Percentiles rank a stretch among this genome's conserved stretches.
Evolutionary conservation across 495 filamentous ascomycete species (phyloP).

Genomic region (Amphirosellinia nigrospora): DNA sequence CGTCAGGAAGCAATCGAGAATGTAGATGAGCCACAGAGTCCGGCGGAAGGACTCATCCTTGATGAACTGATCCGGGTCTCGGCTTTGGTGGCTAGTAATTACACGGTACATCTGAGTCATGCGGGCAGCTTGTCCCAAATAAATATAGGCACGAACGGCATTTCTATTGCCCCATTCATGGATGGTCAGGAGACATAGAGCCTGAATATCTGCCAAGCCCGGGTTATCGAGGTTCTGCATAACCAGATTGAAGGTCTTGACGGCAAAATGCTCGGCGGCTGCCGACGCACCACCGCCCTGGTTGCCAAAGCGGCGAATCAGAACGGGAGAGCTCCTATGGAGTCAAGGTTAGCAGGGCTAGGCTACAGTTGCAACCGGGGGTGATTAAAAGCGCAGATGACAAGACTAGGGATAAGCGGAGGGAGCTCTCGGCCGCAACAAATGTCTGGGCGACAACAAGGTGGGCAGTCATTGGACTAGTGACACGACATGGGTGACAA

Average conservation of each 20-base stretch:
- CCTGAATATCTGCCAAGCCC: slow-evolving; percentile 58
- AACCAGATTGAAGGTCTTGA: slow-evolving; percentile 53
- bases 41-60: slow-evolving; percentile 59
- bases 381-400: slow-evolving; percentile 10
- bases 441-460: slow-evolving; percentile 18
- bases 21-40: slow-evolving; percentile 59
- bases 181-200: slow-evolving; percentile 56
- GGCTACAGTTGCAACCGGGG: slow-evolving; percentile 12
- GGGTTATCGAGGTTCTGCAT: slow-evolving; percentile 55
- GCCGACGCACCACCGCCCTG: slow-evolving; percentile 47
- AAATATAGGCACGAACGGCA: slow-evolving; percentile 59
- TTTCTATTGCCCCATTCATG: slow-evolving; percentile 60
- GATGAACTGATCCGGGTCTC: slow-evolving; percentile 56
- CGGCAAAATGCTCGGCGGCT: slow-evolving; percentile 56
- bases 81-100: slow-evolving; percentile 50
- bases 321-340: slow-evolving; percentile 50
- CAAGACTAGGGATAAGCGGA: slow-evolving; percentile 7
- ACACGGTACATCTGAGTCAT: slow-evolving; percentile 61
- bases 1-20: slow-evolving; percentile 60
- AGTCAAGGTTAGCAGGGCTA: slow-evolving; percentile 17
- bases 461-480: slow-evolving; percentile 10
- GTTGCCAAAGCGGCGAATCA: slow-evolving; percentile 58
- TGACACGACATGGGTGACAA: slow-evolving; percentile 17
- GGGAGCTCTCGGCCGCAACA: slow-evolving; percentile 30
- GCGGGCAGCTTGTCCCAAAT: slow-evolving; percentile 56